Base-by-base conservation (phyloP, 2,329 filamentous ascomycete genomes). In the Chrysoporthe austroafricana region DNA sequence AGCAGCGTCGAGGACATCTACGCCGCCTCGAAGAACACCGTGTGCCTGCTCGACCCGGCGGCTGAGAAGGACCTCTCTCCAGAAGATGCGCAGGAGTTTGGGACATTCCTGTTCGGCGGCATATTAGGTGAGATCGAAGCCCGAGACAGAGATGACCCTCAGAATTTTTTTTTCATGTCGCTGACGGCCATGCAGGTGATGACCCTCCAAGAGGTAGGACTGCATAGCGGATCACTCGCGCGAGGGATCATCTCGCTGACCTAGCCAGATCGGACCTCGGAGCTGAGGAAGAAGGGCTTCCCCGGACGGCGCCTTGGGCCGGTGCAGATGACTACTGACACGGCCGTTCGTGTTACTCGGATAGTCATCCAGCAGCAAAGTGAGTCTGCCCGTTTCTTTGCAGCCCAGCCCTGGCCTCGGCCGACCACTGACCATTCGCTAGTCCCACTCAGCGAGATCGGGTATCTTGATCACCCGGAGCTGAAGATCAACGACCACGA, bases 291-390 rank as follows among this genome's bases (percentile, higher is more conserved):
- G 79, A 97, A 98, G 77, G 96, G 96, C 3, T 99, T 97, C 74
- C 85, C 90, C 67, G 94, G 95, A 67, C 89, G 96, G 64, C 87
- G 96, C 67, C 84, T 99, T 42, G 96, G 96, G 0, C 93, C 95
- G 8, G 90, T 94, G 73, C 96, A 99, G 80, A 97, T 99, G 95
- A 98, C 96, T 3, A 99, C 96, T 4, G 96, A 99, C 78, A 99
- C 96, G 26, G 96, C 96, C 4, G 96, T 97, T 62, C 87, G 96
- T 72, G 95, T 97, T 57, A 98, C 96, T 43, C 88, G 96, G 72
- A 90, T 96, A 73, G 91, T 98, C 6, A 89, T 94, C 13, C 91
- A 97, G 75, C 88, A 94, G 72, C 91, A 91, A 82, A 86, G 94
- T 96, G 79, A 71, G 86, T 76, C 52, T 57, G 44, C 9, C 42